These are phyloP conservation scores for Filobasidium floriforme DNA, from an alignment of 768 basidiomycete species.

Conservation along the genomic window DNA sequence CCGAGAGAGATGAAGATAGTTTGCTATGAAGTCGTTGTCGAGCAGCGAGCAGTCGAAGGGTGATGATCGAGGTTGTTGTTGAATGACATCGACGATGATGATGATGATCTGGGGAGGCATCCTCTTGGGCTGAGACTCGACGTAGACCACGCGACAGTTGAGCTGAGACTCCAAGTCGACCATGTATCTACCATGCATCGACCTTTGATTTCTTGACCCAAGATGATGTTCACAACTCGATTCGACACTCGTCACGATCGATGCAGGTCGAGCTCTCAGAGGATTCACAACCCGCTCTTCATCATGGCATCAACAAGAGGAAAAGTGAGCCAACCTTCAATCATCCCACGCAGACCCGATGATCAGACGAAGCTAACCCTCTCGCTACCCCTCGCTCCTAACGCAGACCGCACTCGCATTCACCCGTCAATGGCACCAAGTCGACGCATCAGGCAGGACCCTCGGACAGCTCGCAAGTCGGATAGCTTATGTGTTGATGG, in stretches of 20 bases:
- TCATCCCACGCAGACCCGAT: neutral
- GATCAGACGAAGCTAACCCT: no score
- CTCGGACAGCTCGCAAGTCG: conserved; percentile 89
- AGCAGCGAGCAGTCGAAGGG: neutral
- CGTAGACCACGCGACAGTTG: neutral
- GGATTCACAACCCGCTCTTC: neutral
- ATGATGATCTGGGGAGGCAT: no score
- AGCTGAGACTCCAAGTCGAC: neutral
- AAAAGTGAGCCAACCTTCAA: no score
- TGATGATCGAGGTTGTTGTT: neutral
- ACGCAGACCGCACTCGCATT: conserved; percentile 88
- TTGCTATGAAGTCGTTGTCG: neutral
- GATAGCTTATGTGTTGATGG: conserved; percentile 94
- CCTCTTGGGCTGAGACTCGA: neutral
- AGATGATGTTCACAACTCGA: neutral
- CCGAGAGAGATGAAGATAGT: conserved; percentile 15
- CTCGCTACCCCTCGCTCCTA: no score
- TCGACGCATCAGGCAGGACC: conserved; percentile 81
- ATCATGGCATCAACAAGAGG: conserved; percentile 33
- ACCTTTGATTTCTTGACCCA: neutral
- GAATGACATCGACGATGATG: no score
- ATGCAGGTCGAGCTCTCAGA: neutral
- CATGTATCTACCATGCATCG: neutral
- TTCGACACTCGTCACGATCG: neutral
- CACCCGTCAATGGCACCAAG: conserved; percentile 92